Percentiles rank a stretch among this genome's conserved stretches.
Evolutionary conservation across 306 rosid species (phyloP).

Genomic region (Dalbergia cochinchinensis): DNA sequence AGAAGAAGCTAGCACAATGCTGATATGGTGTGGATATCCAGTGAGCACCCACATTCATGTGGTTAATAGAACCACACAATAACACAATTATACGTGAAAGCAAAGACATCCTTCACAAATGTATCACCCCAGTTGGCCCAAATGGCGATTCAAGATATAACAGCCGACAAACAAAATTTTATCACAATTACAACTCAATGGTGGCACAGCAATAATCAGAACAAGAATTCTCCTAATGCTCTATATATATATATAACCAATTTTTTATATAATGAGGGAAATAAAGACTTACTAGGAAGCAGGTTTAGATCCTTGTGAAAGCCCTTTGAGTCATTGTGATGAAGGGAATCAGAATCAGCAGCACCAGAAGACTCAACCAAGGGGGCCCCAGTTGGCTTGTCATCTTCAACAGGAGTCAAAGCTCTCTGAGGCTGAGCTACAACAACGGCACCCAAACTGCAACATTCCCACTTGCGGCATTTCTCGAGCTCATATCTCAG

Average conservation of each 20-base stretch:
- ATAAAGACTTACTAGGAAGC: slow-evolving; percentile 78
- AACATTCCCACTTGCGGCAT: slow-evolving; percentile 64
- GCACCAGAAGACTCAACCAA: slow-evolving; percentile 51
- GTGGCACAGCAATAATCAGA: neutral
- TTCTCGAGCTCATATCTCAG: slow-evolving; percentile 50
- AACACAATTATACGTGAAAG: slow-evolving; percentile 13
- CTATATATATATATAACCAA: too few species aligned
- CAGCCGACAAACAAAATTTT: neutral
- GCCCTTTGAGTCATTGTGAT: slow-evolving; percentile 47
- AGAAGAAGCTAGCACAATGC: slow-evolving; percentile 6
- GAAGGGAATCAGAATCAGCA: slow-evolving; percentile 29
- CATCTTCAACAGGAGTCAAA: slow-evolving; percentile 74
- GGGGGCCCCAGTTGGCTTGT: slow-evolving; percentile 51
- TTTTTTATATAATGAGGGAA: neutral
- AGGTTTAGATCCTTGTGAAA: slow-evolving; percentile 71
- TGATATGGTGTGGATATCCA: neutral
- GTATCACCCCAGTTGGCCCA: neutral
- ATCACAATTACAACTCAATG: slow-evolving; percentile 6
- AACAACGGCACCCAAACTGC: slow-evolving; percentile 45
- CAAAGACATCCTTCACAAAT: neutral
- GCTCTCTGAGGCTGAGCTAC: slow-evolving; percentile 63
- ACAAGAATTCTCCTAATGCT: neutral
- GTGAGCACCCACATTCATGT: neutral
- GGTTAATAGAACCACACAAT: neutral
- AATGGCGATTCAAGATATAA: slow-evolving; percentile 23